Evolutionary conservation across 768 basidiomycete species (phyloP), one percentile per base, ranked within the genome.

Genomic region (Artomyces pyxidatus): DNA sequence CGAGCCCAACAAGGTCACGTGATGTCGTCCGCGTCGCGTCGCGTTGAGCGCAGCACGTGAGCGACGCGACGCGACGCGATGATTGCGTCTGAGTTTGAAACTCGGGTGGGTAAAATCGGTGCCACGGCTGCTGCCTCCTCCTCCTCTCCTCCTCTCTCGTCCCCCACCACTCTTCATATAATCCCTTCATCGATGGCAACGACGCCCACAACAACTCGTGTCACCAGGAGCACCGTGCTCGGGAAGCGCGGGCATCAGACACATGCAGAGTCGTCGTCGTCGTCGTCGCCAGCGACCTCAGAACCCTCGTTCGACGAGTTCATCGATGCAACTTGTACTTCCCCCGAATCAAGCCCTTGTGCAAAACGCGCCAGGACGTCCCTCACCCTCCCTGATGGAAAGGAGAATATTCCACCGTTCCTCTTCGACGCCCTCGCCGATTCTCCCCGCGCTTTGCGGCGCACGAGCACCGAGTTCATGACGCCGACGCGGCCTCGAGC

Each of bases 331-430:
- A 49, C 45, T 53, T 81, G 82, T 0, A 82, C 83, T 53, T 81
- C 83, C 0, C 83, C 84, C 6, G 80, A 84, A 53, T 66, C 71
- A 26, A 80, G 78, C 7, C 84, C 85, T 17, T 77, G 74, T 57
- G 69, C 76, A 29, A 88, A 88, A 67, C 83, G 85, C 47, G 66
- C 74, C 38, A 75, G 78, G 45, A 77, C 73, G 16, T 71, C 75
- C 14, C 60, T 62, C 14, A 64, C 63, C 5, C 52, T 62, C 27
- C 46, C 73, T 17, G 81, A 82, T 52, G 77, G 74, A 37, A 88
- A 88, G 69, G 85, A 88, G 63, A 88, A 88, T 57, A 72, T 87
- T 16, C 82, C 85, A n/a, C 85, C 85, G 1, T 72, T 75, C 54
- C 65, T 63, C 40, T 54, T 59, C 27, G 70, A 75, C 40, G 52